Base-by-base conservation (phyloP, 2,329 filamentous ascomycete genomes). In the Sarocladium oryzae region DNA sequence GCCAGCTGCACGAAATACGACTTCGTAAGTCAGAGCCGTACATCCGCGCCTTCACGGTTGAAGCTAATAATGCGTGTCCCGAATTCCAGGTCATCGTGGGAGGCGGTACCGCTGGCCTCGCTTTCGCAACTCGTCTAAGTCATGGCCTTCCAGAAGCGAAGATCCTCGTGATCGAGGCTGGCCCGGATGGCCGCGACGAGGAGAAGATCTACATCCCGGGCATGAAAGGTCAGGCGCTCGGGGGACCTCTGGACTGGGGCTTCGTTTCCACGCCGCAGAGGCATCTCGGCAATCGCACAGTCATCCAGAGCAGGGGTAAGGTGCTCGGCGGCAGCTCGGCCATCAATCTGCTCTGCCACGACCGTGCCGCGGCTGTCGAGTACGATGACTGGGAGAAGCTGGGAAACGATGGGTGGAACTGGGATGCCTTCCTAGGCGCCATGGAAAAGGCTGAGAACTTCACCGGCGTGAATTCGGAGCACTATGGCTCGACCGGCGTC, bases 391-490 rank as follows among this genome's bases (percentile, higher is more conserved):
- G 37, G 37, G 37, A 41, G 18, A 9, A 9, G 21, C 37, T 41
- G 6, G 37, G 37, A 8, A 41, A 41, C 28, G 20, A 30, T 16
- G 65, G 65, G 0, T 68, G 66, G 66, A 58, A 61, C 37, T 68
- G 61, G 58, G 52, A 62, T 4, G 57, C 57, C n/a, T 60, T 76
- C 41, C 57, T 66, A 9, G 53, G 50, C n/a, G 58, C 56, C 18
- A 61, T 62, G 58, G 52, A 53, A 45, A 56, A 54, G 46, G 55
- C 57, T 2, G 60, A 62, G 56, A 60, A 53, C 41, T 62, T 61
- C 50, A 60, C 59, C 6, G 58, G 56, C 15, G 23, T 41, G 11
- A 41, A 41, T 24, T 41, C 37, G 16, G 37, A 41, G 37, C 18
- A 41, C 15, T 41, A 41, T 18, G 50, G 51, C 21, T 24, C 46